phyloP scores from a whole-genome alignment of 2,329 filamentous ascomycete species.

The Hypoxylon sp. region DNA sequence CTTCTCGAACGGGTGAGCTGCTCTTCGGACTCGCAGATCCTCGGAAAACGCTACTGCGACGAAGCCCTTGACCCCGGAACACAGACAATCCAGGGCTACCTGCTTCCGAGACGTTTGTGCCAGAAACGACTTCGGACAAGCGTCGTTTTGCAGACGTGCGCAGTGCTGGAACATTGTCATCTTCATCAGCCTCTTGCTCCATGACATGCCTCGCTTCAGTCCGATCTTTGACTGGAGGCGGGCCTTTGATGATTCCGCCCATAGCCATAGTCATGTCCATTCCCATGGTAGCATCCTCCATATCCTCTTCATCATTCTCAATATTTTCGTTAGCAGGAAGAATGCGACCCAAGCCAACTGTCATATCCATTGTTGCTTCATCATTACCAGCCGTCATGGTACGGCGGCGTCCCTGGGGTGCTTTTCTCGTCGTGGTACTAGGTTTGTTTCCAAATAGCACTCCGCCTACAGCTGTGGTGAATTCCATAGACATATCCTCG shows the following conservation, averaged over 20 bases:
- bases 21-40: constrained; percentile 60
- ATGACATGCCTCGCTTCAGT: constrained; percentile 69
- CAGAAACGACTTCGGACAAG: constrained; percentile 52
- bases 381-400: constrained; percentile 58
- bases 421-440: constrained; percentile 51
- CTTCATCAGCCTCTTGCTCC: constrained; percentile 70
- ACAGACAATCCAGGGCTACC: constrained; percentile 70
- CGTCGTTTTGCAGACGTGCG: constrained; percentile 58
- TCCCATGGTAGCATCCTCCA: constrained; percentile 64
- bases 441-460: constrained; percentile 59
- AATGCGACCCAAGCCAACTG: constrained; percentile 70
- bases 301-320: constrained; percentile 54
- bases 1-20: constrained; percentile 50
- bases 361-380: constrained; percentile 76
- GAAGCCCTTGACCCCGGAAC: constrained; percentile 65
- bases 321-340: constrained; percentile 58
- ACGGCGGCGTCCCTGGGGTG: constrained; percentile 48
- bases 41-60: constrained; percentile 63
- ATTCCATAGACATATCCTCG: constrained; percentile 85
- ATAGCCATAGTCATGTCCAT: constrained; percentile 79
- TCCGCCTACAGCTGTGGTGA: constrained; percentile 76
- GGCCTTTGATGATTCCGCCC: constrained; percentile 71
- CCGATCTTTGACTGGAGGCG: constrained; percentile 58
- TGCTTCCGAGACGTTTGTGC: constrained; percentile 62
- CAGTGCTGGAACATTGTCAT: constrained; percentile 62